Evolutionary conservation across 495 filamentous ascomycete genomes (phyloP), one percentile per base, ranked within the genome.

Genomic region (Pyronema domesticum): DNA sequence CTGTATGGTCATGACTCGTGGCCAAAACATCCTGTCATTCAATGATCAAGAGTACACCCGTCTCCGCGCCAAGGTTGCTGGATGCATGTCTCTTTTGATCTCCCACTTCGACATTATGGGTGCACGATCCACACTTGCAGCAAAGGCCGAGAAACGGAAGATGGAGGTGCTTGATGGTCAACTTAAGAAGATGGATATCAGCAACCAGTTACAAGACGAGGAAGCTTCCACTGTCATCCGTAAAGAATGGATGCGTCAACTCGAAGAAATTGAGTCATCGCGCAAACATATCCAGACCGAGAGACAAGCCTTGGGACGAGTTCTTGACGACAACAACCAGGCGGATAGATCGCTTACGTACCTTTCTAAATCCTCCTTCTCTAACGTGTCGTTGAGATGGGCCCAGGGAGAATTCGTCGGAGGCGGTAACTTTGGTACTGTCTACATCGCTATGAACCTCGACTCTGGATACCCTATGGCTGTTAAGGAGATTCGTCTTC

Each of bases 61-160:
- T 55, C 67, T 98, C 54, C 76, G 89, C 44, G 74, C 79, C 15
- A 96, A 95, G 68, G 91, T 96, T 14, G 86, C 88, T 37, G 91
- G 89, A 1, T 98, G 91, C 65, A 98, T 98, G 93, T 88, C 87
- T 10, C 76, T 98, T 34, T 76, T 98, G 23, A 95, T 98, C 57
- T 95, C 88, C 6, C 91, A 98, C 65, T 96, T 98, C 60, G 91
- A 98, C 70, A 95, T 98, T 65, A 93, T 98, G 84, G 91, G 93
- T 45, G 91, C 91, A 47, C 76, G 89, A 60, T 94, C 86, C 18
- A 95, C 80, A 10, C 75, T 95, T 48, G 91, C 91, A 1, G 91
- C 91, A 13, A 86, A 95, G 66, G 81, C 86, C 8, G 91, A 96
- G 70, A 86, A 84, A 64, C 80, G 83, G 59, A 77, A 85, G 44